phyloP scores from a whole-genome alignment of 495 filamentous ascomycete genomes.

The Alectoria sarmentosa region DNA sequence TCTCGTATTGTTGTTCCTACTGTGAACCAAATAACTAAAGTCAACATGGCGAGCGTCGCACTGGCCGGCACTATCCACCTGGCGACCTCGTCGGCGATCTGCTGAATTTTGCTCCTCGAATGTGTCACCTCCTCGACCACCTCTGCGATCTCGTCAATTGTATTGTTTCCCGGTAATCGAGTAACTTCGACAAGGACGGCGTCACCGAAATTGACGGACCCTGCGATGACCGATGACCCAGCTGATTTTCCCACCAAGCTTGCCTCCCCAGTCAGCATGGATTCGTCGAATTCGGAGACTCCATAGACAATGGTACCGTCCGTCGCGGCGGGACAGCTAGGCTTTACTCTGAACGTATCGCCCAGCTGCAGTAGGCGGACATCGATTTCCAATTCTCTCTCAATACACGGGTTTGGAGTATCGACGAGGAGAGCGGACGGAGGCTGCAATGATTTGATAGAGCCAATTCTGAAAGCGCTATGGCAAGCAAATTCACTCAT shows the following conservation, averaged over 20 bases:
- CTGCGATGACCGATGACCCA: conserved; percentile 52
- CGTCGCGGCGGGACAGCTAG: conserved; percentile 55
- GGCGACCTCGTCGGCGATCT: conserved; percentile 61
- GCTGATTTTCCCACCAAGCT: conserved; percentile 46
- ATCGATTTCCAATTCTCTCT: conserved; percentile 48
- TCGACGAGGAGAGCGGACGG: conserved; percentile 28
- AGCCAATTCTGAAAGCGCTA: conserved; percentile 59
- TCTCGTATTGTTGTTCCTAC: conserved; percentile 43
- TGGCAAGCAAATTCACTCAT: conserved; percentile 57
- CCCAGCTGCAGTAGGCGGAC: conserved; percentile 65
- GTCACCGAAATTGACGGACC: conserved; percentile 56
- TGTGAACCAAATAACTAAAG: conserved; percentile 56
- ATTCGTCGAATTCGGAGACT: conserved; percentile 63
- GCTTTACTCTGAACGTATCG: conserved; percentile 57
- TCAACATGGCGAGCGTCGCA: conserved; percentile 45
- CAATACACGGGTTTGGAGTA: neutral
- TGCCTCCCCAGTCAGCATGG: conserved; percentile 68
- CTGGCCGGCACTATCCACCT: conserved; percentile 62
- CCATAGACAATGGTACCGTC: conserved; percentile 63
- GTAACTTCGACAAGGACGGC: conserved; percentile 49
- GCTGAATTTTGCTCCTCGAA: conserved; percentile 61
- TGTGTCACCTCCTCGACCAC: conserved; percentile 69
- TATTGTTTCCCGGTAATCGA: conserved; percentile 61
- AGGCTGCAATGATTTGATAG: conserved; percentile 53
- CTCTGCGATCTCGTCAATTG: conserved; percentile 56